Percentiles rank a stretch among this genome's conserved stretches.
Conservation (phyloP, 805 yeast genomes). For the Candida chilensis region DNA sequence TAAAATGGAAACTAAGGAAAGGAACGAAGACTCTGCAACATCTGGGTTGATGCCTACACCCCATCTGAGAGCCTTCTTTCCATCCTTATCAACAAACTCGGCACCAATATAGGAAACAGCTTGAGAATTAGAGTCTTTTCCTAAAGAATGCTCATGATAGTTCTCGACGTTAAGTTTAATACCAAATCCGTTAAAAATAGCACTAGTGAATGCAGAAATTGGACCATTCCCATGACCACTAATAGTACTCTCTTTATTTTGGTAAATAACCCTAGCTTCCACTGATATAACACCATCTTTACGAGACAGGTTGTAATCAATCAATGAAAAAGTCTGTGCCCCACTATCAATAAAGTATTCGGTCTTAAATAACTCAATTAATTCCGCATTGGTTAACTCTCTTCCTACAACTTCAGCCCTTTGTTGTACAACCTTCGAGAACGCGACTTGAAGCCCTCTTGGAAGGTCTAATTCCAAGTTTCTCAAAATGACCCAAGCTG, state of each 20-base stretch:
- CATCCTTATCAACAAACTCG: constrained; percentile 29
- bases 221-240: constrained; percentile 73
- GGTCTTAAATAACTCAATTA: constrained; percentile 43
- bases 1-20: constrained; percentile 56
- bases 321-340: constrained; percentile 19
- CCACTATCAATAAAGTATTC: constrained; percentile 36
- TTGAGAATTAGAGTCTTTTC: constrained; percentile 59
- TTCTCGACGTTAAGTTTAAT: constrained; percentile 52
- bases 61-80: constrained; percentile 44
- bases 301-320: constrained; percentile 29
- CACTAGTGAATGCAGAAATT: constrained; percentile 63
- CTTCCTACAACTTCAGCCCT: constrained; percentile 60
- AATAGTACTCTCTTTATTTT: constrained; percentile 21
- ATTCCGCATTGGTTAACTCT: constrained; percentile 63
- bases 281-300: constrained; percentile 10
- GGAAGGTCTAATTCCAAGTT: constrained; percentile 68
- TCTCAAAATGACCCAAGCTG: constrained; percentile 73
- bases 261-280: constrained; percentile 27
- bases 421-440: constrained; percentile 55
- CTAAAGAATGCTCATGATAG: constrained; percentile 67
- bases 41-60: constrained; percentile 92
- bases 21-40: constrained; percentile 77
- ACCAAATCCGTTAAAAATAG: constrained; percentile 43
- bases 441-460: constrained; percentile 59
- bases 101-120: constrained; percentile 72